phyloP scores from a whole-genome alignment of 1,284 basidiomycete genomes.

The Tranzscheliella williamsii region DNA sequence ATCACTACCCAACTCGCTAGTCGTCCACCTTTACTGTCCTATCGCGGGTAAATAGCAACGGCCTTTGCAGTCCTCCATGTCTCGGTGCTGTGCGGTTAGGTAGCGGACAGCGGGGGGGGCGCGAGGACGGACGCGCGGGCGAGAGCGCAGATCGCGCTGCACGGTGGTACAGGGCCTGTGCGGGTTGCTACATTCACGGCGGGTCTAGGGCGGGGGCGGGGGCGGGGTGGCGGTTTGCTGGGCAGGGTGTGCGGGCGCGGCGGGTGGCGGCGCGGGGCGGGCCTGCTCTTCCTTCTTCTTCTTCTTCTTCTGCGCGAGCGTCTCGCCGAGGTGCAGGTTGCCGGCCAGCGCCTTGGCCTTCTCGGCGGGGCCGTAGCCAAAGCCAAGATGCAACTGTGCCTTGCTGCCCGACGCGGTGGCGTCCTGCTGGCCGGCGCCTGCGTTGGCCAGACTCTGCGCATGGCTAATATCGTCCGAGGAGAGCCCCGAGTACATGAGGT shows the following conservation, averaged over 20 bases:
- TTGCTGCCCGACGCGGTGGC: neutral
- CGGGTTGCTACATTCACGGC: neutral
- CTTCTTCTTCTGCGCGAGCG: conserved; percentile 25
- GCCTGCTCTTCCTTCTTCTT: conserved; percentile 7
- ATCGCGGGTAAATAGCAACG: no score
- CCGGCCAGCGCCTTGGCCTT: conserved; percentile 38
- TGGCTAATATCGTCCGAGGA: conserved; percentile 11
- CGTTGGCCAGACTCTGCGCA: neutral
- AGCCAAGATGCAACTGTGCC: conserved; percentile 32
- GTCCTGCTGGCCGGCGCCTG: neutral
- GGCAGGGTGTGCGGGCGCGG: no score
- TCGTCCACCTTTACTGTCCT: no score
- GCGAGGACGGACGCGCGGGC: no score
- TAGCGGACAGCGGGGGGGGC: no score
- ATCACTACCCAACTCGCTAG: no score
- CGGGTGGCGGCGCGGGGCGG: no score
- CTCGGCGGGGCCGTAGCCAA: conserved; percentile 33
- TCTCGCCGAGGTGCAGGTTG: conserved; percentile 36
- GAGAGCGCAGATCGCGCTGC: no score
- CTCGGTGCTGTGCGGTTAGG: no score
- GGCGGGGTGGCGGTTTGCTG: no score
- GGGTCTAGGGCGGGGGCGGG: neutral
- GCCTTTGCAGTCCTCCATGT: no score
- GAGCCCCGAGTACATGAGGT: conserved; percentile 53
- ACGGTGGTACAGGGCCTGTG: no score